Evolutionary conservation across 345 rosid species (phyloP).

Genomic region (Eucalyptus sp.): DNA sequence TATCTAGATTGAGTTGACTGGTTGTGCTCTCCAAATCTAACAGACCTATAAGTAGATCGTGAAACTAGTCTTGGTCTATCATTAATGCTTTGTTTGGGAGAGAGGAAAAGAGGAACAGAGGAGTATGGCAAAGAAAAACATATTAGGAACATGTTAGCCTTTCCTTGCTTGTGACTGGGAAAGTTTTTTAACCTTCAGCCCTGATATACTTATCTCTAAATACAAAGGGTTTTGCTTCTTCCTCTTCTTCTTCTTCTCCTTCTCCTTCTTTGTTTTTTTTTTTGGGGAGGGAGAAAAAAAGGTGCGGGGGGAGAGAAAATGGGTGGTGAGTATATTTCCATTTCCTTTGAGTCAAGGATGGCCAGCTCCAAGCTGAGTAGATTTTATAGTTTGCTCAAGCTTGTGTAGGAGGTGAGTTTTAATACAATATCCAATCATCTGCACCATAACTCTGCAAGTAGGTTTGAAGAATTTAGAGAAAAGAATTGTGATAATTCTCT

Average conservation of each 20-base stretch:
- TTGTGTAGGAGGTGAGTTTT: neutral
- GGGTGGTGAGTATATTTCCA: neutral
- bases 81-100: neutral
- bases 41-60: neutral
- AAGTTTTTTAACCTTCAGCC: neutral
- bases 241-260: no score
- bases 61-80: neutral
- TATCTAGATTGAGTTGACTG: neutral
- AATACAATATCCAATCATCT: neutral
- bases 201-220: neutral
- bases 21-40: neutral
- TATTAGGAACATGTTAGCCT: neutral
- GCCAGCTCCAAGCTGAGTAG: neutral
- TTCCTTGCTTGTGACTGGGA: neutral
- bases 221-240: neutral
- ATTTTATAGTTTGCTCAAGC: neutral
- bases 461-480: no score
- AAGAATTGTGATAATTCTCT: no score
- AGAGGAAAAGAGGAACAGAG: neutral
- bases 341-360: neutral
- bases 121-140: neutral
- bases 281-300: no score
- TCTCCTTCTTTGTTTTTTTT: no score
- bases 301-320: neutral
- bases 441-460: neutral